phyloP scores from a whole-genome alignment of 257 asterid genomes.

The Solanum rostratum region DNA sequence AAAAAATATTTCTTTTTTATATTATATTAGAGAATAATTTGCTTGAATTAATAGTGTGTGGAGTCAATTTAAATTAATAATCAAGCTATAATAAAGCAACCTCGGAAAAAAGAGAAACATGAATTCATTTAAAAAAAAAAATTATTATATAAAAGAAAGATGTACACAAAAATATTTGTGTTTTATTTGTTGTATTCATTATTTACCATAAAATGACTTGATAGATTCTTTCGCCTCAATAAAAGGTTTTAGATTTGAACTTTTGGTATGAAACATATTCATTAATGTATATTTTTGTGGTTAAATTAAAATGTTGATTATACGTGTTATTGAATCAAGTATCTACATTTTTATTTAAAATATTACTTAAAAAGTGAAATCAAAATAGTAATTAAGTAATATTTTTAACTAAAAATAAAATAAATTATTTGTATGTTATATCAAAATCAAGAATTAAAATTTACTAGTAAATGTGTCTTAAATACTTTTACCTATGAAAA shows the following conservation, averaged over 20 bases:
- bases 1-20: neutral
- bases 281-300: neutral
- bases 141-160: neutral
- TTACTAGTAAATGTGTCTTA: neutral
- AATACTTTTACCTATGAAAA: neutral
- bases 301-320: neutral
- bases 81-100: too few relatives aligned
- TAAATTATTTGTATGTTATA: neutral
- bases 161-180: neutral
- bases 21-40: too few relatives aligned
- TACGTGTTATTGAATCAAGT: neutral
- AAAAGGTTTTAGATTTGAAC: neutral
- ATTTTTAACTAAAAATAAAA: neutral
- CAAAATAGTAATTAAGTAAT: neutral
- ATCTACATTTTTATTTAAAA: neutral
- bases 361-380: neutral
- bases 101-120: neutral
- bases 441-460: neutral
- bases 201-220: neutral
- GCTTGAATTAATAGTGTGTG: too few relatives aligned
- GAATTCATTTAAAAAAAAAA: neutral
- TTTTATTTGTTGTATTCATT: neutral
- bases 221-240: neutral
- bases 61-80: too few relatives aligned
- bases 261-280: neutral